These are phyloP conservation scores for Globisporangium nagaii DNA, from an alignment of 352 stramenopile genomes.

Conservation along the genomic window DNA sequence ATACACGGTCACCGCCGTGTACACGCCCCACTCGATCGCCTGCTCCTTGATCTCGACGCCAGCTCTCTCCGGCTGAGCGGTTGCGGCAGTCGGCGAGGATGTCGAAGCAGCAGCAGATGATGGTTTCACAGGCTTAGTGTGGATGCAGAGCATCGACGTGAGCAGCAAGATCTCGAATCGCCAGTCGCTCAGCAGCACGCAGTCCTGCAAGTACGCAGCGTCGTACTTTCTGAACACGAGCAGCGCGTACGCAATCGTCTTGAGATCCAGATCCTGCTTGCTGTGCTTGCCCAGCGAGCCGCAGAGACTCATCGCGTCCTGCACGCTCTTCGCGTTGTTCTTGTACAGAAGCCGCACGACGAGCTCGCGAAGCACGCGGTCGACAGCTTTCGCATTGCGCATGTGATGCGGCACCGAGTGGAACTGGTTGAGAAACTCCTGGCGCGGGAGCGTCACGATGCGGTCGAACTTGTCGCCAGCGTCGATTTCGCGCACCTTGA, in stretches of 20 bases:
- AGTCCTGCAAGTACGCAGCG: constrained; percentile 18
- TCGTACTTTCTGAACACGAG: constrained; percentile 52
- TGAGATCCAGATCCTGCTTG: constrained; percentile 31
- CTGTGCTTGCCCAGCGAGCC: constrained; percentile 27
- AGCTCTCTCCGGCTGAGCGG: constrained; percentile 3
- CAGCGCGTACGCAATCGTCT: constrained; percentile 50
- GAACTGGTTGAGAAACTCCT: constrained; percentile 27
- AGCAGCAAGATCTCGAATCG: constrained; percentile 54
- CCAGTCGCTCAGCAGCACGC: constrained; percentile 27
- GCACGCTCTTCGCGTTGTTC: constrained; percentile 20
- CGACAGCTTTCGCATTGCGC: constrained; percentile 25
- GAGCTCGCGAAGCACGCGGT: constrained; percentile 37
- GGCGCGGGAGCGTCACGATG: constrained; percentile 16
- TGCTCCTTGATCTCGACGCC: constrained; percentile 21
- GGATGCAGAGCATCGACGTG: constrained; percentile 37
- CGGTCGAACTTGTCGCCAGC: constrained; percentile 11
- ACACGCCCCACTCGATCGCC: constrained; percentile 44
- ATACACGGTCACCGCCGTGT: constrained; percentile 36
- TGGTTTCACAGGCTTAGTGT: no score
- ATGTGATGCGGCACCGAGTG: constrained; percentile 20
- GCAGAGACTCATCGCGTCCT: constrained; percentile 17
- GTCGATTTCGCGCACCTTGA: constrained; percentile 35
- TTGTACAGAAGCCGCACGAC: constrained; percentile 41
- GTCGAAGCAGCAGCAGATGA: no score
- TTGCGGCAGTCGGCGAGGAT: no score